Percentiles rank a stretch among this genome's conserved stretches.
These are phyloP conservation scores for Yarrowia sp. DNA, from an alignment of 805 yeast species.

Conservation along the genomic window DNA sequence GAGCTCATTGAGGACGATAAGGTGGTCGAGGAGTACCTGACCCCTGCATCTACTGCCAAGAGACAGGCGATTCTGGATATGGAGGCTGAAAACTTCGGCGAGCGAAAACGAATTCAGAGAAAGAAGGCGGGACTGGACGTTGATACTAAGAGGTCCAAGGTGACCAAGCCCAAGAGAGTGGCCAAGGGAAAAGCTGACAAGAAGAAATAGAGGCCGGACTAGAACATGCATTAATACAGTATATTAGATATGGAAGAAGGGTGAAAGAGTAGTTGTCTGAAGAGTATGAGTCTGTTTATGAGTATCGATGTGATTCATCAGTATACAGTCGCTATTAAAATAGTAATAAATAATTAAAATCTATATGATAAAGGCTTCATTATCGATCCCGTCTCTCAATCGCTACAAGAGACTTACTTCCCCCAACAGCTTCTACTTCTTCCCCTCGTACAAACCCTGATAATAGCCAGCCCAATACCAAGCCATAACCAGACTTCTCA, in stretches of 20 bases:
- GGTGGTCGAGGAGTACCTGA: slow-evolving; percentile 75
- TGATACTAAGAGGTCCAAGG: slow-evolving; percentile 8
- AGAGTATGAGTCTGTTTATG: too few species aligned
- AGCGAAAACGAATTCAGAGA: slow-evolving; percentile 62
- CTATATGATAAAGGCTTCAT: too few species aligned
- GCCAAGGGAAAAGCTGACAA: slow-evolving; percentile 7
- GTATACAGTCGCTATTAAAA: too few species aligned
- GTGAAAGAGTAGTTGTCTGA: too few species aligned
- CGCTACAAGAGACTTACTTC: too few species aligned
- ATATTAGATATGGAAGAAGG: not conserved
- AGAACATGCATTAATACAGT: not conserved
- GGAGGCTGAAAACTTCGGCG: slow-evolving; percentile 92
- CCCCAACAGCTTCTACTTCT: not conserved
- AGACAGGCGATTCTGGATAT: slow-evolving; percentile 91
- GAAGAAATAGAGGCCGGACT: slow-evolving; percentile 5
- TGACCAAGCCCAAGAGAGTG: slow-evolving; percentile 10
- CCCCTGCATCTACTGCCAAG: slow-evolving; percentile 77
- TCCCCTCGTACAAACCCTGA: slow-evolving; percentile 44
- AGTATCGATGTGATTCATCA: too few species aligned
- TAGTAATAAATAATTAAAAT: too few species aligned
- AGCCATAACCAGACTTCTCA: slow-evolving; percentile 44
- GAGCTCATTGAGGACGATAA: slow-evolving; percentile 74
- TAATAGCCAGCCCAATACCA: slow-evolving; percentile 49
- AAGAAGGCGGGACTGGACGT: slow-evolving; percentile 48
- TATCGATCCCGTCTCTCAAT: too few species aligned